Evolutionary conservation across 805 yeast genomes (phyloP).

Genomic region (Maudiozyma serrabonitensis): DNA sequence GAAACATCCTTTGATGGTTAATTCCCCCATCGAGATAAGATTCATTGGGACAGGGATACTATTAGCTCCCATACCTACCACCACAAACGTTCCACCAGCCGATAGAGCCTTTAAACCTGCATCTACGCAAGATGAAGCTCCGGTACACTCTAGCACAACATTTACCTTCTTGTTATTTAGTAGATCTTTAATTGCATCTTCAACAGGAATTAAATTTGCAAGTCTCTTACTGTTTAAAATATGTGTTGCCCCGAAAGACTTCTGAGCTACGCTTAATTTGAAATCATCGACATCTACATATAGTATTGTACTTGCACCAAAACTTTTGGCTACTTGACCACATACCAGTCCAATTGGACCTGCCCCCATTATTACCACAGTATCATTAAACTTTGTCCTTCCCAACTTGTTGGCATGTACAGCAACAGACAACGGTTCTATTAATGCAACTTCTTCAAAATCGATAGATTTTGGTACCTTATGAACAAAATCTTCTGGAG

Average conservation of each 20-base stretch:
- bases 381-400: slow-evolving; percentile 51
- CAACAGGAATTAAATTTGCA: slow-evolving; percentile 27
- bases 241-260: slow-evolving; percentile 58
- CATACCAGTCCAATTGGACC: slow-evolving; percentile 80
- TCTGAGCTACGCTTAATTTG: slow-evolving; percentile 56
- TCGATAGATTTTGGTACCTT: slow-evolving; percentile 71
- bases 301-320: slow-evolving; percentile 61
- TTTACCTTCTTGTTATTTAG: slow-evolving; percentile 33
- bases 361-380: slow-evolving; percentile 72
- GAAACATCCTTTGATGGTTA: slow-evolving; percentile 64
- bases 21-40: slow-evolving; percentile 56
- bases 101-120: slow-evolving; percentile 53
- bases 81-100: slow-evolving; percentile 67
- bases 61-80: slow-evolving; percentile 77
- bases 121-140: slow-evolving; percentile 67
- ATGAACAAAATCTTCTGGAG: slow-evolving; percentile 76
- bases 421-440: slow-evolving; percentile 80
- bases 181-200: slow-evolving; percentile 21
- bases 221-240: slow-evolving; percentile 35
- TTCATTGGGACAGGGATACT: slow-evolving; percentile 67
- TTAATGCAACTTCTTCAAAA: slow-evolving; percentile 78
- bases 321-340: slow-evolving; percentile 64
- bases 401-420: slow-evolving; percentile 71
- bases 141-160: slow-evolving; percentile 77
- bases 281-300: slow-evolving; percentile 61